Evolutionary conservation across 768 basidiomycete species (phyloP).

Genomic region (Trichaptum fuscoviolaceum): DNA sequence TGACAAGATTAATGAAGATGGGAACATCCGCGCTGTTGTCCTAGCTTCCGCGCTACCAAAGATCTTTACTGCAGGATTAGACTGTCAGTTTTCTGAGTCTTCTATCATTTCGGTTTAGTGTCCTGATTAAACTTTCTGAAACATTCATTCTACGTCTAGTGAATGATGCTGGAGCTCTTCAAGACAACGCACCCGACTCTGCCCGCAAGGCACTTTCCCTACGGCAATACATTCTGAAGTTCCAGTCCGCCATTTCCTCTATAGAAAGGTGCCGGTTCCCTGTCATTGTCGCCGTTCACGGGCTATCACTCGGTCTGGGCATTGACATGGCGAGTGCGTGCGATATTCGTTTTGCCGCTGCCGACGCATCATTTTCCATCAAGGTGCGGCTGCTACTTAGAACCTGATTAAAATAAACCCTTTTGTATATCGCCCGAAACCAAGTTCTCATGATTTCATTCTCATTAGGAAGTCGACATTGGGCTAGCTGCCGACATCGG

Average conservation of each 20-base stretch:
- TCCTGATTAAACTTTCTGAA: constrained; percentile 1
- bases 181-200: constrained; percentile 32
- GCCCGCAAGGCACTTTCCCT: constrained; percentile 48
- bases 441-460: constrained; percentile 6
- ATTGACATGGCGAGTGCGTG: constrained; percentile 73
- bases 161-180: constrained; percentile 13
- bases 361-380: constrained; percentile 60
- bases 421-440: not conserved
- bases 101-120: not conserved
- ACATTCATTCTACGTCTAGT: constrained; percentile 20
- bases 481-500: constrained; percentile 88
- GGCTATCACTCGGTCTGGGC: constrained; percentile 68
- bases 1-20: constrained; percentile 42
- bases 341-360: constrained; percentile 73
- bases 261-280: constrained; percentile 70
- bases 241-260: constrained; percentile 68
- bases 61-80: constrained; percentile 79
- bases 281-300: constrained; percentile 79
- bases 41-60: constrained; percentile 67
- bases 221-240: constrained; percentile 43
- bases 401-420: not conserved
- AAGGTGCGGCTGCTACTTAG: constrained; percentile 41
- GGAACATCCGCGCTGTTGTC: constrained; percentile 66
- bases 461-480: constrained; percentile 74
- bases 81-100: constrained; percentile 49